phyloP scores from a whole-genome alignment of 345 rosid genomes.

The Pistacia vera region DNA sequence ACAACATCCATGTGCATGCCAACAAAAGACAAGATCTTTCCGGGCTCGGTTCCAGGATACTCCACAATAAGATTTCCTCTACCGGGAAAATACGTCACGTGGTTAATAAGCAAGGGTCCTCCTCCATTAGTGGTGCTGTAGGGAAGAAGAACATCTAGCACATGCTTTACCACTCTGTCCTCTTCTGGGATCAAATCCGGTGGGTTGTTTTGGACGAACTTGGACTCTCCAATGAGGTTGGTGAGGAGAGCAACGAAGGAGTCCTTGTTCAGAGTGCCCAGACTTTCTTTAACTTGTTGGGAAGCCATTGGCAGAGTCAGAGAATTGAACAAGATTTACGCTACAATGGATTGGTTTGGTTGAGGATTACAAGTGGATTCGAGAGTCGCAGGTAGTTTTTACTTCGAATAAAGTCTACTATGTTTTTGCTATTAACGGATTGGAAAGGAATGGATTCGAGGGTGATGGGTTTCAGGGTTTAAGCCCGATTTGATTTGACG shows the following conservation, averaged over 20 bases:
- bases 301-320: constrained; percentile 11
- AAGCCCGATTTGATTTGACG: too few relatives aligned
- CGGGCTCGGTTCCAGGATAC: constrained; percentile 90
- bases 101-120: constrained; percentile 78
- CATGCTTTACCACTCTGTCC: constrained; percentile 80
- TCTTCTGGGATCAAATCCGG: constrained; percentile 93
- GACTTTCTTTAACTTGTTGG: constrained; percentile 33
- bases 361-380: neutral
- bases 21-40: constrained; percentile 89
- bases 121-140: constrained; percentile 79
- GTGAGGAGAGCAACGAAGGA: constrained; percentile 64
- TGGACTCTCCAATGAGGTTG: constrained; percentile 84
- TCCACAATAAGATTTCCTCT: constrained; percentile 96
- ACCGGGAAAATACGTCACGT: constrained; percentile 65
- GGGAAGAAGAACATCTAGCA: constrained; percentile 75
- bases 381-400: neutral
- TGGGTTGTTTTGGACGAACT: constrained; percentile 85
- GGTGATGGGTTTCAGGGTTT: neutral
- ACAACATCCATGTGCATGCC: constrained; percentile 99
- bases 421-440: neutral
- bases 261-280: constrained; percentile 67
- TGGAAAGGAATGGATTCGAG: neutral
- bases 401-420: too few relatives aligned
- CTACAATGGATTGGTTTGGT: too few relatives aligned
- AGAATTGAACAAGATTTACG: neutral